A percentile compares a stretch with the other conserved stretches of the same genome.
Evolutionary conservation across 768 basidiomycete species (phyloP).

Genomic region (Boletus insuetus): DNA sequence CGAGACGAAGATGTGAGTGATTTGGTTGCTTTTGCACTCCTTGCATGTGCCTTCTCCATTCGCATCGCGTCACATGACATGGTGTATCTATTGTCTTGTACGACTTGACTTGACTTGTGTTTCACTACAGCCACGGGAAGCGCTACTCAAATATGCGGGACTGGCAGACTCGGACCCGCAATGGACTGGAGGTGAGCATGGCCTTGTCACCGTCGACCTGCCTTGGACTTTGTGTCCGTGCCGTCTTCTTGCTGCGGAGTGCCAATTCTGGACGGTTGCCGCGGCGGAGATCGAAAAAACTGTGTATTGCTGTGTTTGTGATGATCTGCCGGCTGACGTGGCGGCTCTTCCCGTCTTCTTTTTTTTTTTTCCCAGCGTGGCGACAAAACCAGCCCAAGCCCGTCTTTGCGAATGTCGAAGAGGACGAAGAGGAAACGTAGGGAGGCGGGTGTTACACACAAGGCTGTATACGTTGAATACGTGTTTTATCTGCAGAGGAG

Average conservation of each 20-base stretch:
- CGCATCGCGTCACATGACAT: constrained; percentile 14
- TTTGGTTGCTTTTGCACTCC: constrained; percentile 17
- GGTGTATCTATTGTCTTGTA: constrained; percentile 11
- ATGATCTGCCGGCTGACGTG: constrained; percentile 53
- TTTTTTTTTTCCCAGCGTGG: constrained; percentile 74
- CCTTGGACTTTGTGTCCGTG: neutral
- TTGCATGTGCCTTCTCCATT: constrained; percentile 1
- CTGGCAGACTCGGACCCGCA: constrained; percentile 72
- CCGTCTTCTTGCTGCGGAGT: constrained; percentile 26
- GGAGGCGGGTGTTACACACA: constrained; percentile 28
- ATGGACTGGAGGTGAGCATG: constrained; percentile 77
- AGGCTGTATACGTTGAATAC: constrained; percentile 3
- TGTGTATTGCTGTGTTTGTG: constrained; percentile 34
- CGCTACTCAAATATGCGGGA: constrained; percentile 89
- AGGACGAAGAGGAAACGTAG: constrained; percentile 57
- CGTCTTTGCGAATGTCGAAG: constrained; percentile 67
- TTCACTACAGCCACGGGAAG: constrained; percentile 82
- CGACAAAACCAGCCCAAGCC: constrained; percentile 80
- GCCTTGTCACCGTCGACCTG: constrained; percentile 15
- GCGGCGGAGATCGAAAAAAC: constrained; percentile 28
- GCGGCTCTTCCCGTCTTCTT: constrained; percentile 42
- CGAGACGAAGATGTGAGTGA: constrained; percentile 92
- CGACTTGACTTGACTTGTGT: constrained; percentile 20
- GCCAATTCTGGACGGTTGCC: constrained; percentile 26
- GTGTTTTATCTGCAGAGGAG: constrained; percentile 7